Percentiles rank a stretch among this genome's conserved stretches.
phyloP scores from a whole-genome alignment of 2,329 filamentous ascomycete species.

The Rhytidhysteron rufulum region DNA sequence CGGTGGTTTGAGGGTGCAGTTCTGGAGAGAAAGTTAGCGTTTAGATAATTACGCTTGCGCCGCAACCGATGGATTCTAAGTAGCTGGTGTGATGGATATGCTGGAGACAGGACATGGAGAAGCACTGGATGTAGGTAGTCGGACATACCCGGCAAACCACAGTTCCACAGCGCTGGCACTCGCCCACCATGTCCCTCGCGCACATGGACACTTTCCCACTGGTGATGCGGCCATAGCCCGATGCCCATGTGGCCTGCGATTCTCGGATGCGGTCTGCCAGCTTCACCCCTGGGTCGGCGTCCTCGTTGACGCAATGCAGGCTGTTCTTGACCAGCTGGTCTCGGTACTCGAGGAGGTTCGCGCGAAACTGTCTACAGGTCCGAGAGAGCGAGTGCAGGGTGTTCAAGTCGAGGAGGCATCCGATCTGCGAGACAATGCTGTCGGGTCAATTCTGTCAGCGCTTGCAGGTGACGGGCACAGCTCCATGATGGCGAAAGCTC shows the following conservation, averaged over 20 bases:
- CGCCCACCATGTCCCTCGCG: conserved; percentile 80
- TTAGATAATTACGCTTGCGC: too few species aligned
- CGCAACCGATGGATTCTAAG: too few species aligned
- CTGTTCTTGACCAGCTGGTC: conserved; percentile 69
- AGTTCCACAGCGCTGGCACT: conserved; percentile 72
- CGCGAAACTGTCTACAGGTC: conserved; percentile 76
- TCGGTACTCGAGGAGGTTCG: conserved; percentile 74
- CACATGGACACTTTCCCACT: conserved; percentile 72
- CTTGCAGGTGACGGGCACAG: conserved; percentile 18
- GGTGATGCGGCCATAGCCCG: conserved; percentile 32
- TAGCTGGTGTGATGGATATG: too few species aligned
- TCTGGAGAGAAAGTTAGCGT: conserved; percentile 52
- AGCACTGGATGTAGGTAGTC: too few species aligned
- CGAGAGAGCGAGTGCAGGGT: conserved; percentile 78
- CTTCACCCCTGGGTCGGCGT: conserved; percentile 50
- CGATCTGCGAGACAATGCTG: conserved; percentile 75
- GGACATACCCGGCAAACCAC: conserved; percentile 75
- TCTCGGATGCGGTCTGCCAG: conserved; percentile 38
- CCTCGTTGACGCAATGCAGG: conserved; percentile 75
- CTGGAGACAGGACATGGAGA: too few species aligned
- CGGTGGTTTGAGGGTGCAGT: conserved; percentile 83
- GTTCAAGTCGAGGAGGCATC: conserved; percentile 77
- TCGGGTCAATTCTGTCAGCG: conserved; percentile 25
- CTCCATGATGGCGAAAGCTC: conserved; percentile 42
- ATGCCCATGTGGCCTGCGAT: conserved; percentile 13